Evolutionary conservation across 371 early-diverging fungal genomes (phyloP).

Genomic region (Mortierella sp.): DNA sequence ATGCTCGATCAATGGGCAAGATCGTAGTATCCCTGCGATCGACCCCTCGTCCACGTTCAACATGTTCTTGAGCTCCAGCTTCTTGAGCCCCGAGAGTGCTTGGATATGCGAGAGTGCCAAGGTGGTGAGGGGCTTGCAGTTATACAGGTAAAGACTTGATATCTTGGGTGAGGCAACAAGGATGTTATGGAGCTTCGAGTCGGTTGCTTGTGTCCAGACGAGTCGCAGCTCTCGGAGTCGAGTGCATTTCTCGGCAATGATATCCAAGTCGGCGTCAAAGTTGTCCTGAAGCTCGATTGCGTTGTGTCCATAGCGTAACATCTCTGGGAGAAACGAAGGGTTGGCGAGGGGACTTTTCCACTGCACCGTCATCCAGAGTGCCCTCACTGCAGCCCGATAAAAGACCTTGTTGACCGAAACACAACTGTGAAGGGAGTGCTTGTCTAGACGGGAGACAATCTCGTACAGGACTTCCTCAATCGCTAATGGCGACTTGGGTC

Average conservation of each 20-base stretch:
- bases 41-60: conserved; percentile 26
- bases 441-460: conserved; percentile 43
- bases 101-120: conserved; percentile 21
- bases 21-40: conserved; percentile 19
- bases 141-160: conserved; percentile 31
- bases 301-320: conserved; percentile 49
- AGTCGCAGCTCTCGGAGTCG: conserved; percentile 45
- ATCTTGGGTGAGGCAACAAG: conserved; percentile 41
- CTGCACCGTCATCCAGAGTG: conserved; percentile 37
- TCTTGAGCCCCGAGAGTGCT: conserved; percentile 15
- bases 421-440: conserved; percentile 36
- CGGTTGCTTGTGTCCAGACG: conserved; percentile 33
- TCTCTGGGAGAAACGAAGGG: conserved; percentile 36
- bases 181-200: conserved; percentile 26
- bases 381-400: conserved; percentile 40
- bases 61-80: conserved; percentile 46
- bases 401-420: conserved; percentile 42
- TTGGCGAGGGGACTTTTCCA: conserved; percentile 36
- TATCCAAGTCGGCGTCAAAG: conserved; percentile 40
- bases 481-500: conserved; percentile 35
- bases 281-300: conserved; percentile 47
- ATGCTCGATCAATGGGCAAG: conserved; percentile 39
- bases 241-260: conserved; percentile 40
- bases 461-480: conserved; percentile 49
- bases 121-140: conserved; percentile 34